Evolutionary conservation across 2,329 filamentous ascomycete genomes (phyloP).

Genomic region (Xylariaceae sp.): DNA sequence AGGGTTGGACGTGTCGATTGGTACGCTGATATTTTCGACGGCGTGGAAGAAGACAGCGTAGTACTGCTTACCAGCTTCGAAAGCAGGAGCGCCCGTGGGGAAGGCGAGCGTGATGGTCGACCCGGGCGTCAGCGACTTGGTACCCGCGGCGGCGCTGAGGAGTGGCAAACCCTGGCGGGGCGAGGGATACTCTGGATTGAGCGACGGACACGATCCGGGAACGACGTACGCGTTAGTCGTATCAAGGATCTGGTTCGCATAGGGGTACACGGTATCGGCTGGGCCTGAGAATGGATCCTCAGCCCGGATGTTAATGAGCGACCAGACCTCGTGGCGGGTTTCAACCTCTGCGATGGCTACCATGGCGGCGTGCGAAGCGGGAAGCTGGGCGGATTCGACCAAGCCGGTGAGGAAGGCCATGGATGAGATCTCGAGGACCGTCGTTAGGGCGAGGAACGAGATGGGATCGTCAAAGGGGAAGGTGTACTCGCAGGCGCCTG

Average conservation of each 20-base stretch:
- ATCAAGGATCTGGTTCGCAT: conserved; percentile 40
- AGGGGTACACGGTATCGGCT: conserved; percentile 38
- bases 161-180: conserved; percentile 34
- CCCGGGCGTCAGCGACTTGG: conserved; percentile 29
- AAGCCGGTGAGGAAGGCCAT: conserved; percentile 39
- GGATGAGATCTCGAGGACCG: conserved; percentile 34
- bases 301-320: conserved; percentile 39
- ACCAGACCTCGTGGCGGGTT: conserved; percentile 39
- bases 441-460: conserved; percentile 29
- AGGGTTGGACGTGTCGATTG: conserved; percentile 30
- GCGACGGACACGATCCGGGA: conserved; percentile 29
- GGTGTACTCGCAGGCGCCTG: conserved; percentile 25
- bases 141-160: conserved; percentile 25
- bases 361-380: conserved; percentile 34
- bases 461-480: conserved; percentile 20
- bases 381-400: conserved; percentile 31
- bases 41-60: conserved; percentile 41
- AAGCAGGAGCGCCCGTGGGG: conserved; percentile 25
- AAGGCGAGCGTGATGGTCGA: conserved; percentile 31
- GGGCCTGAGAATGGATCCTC: conserved; percentile 38
- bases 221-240: conserved; percentile 30
- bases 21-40: conserved; percentile 32
- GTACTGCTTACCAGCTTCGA: conserved; percentile 29
- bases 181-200: conserved; percentile 36
- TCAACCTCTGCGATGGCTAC: conserved; percentile 35